Base-by-base conservation (phyloP, 2,329 filamentous ascomycete genomes). In the Sporothrix globosa region DNA sequence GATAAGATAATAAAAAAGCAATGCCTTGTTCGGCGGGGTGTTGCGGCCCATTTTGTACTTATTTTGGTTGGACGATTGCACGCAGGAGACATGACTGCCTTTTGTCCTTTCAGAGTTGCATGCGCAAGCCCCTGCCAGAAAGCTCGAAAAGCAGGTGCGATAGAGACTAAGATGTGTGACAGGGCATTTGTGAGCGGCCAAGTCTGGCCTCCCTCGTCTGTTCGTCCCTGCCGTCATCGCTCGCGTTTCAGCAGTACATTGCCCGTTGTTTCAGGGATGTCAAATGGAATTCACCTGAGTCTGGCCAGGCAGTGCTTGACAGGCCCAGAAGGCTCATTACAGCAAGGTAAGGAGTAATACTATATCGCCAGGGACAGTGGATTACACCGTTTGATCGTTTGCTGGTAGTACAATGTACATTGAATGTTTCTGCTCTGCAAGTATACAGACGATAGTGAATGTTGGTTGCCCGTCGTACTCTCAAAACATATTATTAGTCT, bases 31-130 rank as follows among this genome's bases (percentile, higher is more conserved):
- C 19, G 30, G 63, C 48, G 63, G 63, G 63, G 46, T 41, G 46
- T 41, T 67, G n/a, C 50, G 52, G 63, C 63, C 63, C 41, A 41
- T 52, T 67, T 67, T 56, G 34, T 27, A 54, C 7, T 56, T 67
- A 50, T 67, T 54, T 67, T 54, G 50, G n/a, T 44, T 54, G 48
- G 46, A 41, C 14, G n/a, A 27, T 54, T 44, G 48, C 48, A 34
- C 30, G 11, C 48, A 48, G 24, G 44, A 27, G 61, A 13, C 19
- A 30, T 21, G 17, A 48, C 19, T 48, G 60, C 3, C 34, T 14
- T 30, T 6, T 14, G 41, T 46, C 17, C 27, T 63, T 48, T 48
- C 56, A 44, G 56, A n/a, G 34, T 60, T 60, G 34, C 34, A 14
- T 30, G 53, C 7, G 7, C 53, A 14, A 24, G n/a, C n/a, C n/a